Percentiles rank a stretch among this genome's conserved stretches.
Conservation (phyloP, 1,139 yeast species). For the Protomyces pachydermus region DNA sequence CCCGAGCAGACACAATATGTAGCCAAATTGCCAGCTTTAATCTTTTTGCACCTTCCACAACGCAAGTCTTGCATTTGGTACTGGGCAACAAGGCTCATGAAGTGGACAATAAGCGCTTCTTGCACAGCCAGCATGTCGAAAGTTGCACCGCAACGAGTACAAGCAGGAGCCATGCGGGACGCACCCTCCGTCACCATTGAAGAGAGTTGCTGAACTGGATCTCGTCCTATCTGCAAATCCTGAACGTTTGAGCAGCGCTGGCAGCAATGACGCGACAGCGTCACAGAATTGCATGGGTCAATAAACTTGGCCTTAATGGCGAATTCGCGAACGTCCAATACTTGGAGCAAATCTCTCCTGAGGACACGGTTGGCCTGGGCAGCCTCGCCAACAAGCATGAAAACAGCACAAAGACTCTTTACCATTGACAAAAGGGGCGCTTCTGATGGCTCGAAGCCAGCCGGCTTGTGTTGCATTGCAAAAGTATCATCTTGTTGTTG, state of each 20-base stretch:
- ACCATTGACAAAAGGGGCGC: constrained; percentile 79
- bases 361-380: constrained; percentile 68
- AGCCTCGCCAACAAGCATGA: constrained; percentile 60
- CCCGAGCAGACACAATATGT: constrained; percentile 86
- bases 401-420: constrained; percentile 67
- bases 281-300: constrained; percentile 69
- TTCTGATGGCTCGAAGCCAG: constrained; percentile 55
- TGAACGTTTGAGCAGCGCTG: constrained; percentile 57
- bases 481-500: constrained; percentile 62
- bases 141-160: constrained; percentile 61
- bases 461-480: constrained; percentile 66
- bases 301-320: constrained; percentile 67
- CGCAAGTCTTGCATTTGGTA: constrained; percentile 75
- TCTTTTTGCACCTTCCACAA: constrained; percentile 68
- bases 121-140: constrained; percentile 69
- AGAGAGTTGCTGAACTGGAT: constrained; percentile 41
- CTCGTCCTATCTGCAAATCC: constrained; percentile 80
- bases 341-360: constrained; percentile 64
- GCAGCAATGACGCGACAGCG: constrained; percentile 43
- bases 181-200: constrained; percentile 17
- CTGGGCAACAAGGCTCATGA: constrained; percentile 52
- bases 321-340: constrained; percentile 80
- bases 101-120: constrained; percentile 66
- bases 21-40: constrained; percentile 66
- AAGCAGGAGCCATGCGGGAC: constrained; percentile 47